Evolutionary conservation across 495 filamentous ascomycete species (phyloP).

Genomic region (Aspergillus avenaceus): DNA sequence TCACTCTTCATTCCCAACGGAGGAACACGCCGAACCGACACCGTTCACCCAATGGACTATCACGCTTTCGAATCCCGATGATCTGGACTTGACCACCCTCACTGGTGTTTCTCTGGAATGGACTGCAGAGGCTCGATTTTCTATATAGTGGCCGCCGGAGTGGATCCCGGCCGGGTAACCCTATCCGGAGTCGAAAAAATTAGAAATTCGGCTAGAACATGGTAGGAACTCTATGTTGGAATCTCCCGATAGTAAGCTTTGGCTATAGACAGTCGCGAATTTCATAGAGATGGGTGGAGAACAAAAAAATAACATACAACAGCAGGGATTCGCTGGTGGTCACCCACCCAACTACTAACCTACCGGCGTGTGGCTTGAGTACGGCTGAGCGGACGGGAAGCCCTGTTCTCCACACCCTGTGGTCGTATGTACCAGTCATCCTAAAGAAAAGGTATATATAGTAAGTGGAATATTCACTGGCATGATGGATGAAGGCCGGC

Average conservation of each 20-base stretch:
- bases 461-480: too few species aligned
- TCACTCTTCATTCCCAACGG: too few species aligned
- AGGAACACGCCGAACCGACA: not conserved
- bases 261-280: too few species aligned
- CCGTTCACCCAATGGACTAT: not conserved
- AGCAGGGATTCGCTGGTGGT: not conserved
- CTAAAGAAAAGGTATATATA: too few species aligned
- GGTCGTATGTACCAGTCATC: not conserved
- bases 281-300: too few species aligned
- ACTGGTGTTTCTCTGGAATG: not conserved
- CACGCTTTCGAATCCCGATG: not conserved
- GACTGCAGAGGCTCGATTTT: not conserved
- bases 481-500: too few species aligned
- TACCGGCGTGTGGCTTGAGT: not conserved
- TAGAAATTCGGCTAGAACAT: too few species aligned
- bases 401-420: not conserved
- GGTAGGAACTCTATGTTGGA: too few species aligned
- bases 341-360: not conserved
- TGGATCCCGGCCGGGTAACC: too few species aligned
- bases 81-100: not conserved
- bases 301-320: not conserved
- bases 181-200: too few species aligned
- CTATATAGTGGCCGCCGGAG: too few species aligned
- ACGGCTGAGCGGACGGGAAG: not conserved
- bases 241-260: too few species aligned